These are phyloP conservation scores for Xylariaceae sp. DNA, from an alignment of 2,329 filamentous ascomycete genomes.

Conservation along the genomic window DNA sequence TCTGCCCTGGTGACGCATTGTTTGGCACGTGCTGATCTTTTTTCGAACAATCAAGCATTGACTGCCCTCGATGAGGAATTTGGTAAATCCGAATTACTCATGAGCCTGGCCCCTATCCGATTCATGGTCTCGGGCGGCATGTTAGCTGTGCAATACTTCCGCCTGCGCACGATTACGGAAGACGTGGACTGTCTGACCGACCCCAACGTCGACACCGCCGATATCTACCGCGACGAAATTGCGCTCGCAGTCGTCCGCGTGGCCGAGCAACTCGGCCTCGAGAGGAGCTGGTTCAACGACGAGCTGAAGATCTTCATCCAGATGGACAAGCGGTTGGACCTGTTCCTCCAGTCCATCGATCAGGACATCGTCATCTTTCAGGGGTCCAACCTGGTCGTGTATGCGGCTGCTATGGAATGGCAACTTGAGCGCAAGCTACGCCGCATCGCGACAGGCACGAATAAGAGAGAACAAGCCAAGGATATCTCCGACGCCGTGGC, in stretches of 20 bases:
- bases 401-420: constrained; percentile 24
- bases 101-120: constrained; percentile 27
- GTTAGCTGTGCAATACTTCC: constrained; percentile 23
- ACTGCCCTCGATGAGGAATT: constrained; percentile 22
- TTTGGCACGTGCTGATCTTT: neutral
- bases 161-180: constrained; percentile 20
- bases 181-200: constrained; percentile 27
- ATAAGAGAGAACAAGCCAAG: neutral
- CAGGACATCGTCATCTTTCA: constrained; percentile 22
- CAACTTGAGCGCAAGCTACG: constrained; percentile 27
- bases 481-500: constrained; percentile 12
- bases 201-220: constrained; percentile 23
- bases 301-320: constrained; percentile 22
- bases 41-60: constrained; percentile 14
- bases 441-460: constrained; percentile 17
- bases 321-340: constrained; percentile 11
- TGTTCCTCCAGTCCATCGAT: constrained; percentile 25
- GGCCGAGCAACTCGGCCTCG: constrained; percentile 3
- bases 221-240: constrained; percentile 21
- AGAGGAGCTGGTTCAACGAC: constrained; percentile 24
- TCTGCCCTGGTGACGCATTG: neutral
- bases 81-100: constrained; percentile 23
- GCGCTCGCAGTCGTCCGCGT: constrained; percentile 13
- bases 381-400: constrained; percentile 23
- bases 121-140: constrained; percentile 25